phyloP scores from a whole-genome alignment of 2,329 filamentous ascomycete genomes.

The Aspergillus tamarii region DNA sequence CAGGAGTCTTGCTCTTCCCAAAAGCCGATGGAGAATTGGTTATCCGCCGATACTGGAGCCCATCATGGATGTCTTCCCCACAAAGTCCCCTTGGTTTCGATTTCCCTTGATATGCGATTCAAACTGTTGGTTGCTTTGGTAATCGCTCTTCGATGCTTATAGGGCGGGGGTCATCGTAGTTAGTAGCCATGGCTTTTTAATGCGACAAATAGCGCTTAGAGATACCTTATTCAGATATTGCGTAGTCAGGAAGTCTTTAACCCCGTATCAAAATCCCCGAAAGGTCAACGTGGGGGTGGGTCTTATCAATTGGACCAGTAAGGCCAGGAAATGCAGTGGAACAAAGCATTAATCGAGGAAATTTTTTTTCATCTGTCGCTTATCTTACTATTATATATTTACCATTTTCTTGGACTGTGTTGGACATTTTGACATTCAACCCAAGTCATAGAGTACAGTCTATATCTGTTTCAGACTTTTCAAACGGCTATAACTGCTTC shows the following conservation, averaged over 20 bases:
- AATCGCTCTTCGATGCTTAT: not conserved
- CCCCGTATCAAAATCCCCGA: not conserved
- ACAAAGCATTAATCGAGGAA: not conserved
- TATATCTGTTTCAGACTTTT: not conserved
- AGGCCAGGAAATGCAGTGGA: not conserved
- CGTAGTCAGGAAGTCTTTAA: not conserved
- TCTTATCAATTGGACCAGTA: not conserved
- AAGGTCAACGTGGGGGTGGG: conserved; percentile 2
- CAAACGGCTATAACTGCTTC: not conserved
- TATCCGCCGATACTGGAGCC: too few relatives aligned
- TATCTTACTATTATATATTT: not conserved
- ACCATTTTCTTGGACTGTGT: not conserved
- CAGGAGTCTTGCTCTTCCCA: too few relatives aligned
- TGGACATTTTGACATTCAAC: not conserved
- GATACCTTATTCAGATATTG: not conserved
- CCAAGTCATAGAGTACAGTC: too few relatives aligned
- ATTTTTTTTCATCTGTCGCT: not conserved
- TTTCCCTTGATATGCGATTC: not conserved
- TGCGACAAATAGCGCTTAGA: not conserved
- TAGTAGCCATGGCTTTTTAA: not conserved
- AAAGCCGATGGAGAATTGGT: too few relatives aligned
- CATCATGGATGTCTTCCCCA: not conserved
- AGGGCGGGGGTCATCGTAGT: not conserved
- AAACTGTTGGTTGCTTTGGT: too few relatives aligned
- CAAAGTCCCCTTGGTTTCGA: not conserved